Percentiles rank a stretch among this genome's conserved stretches.
These are phyloP conservation scores for Cladobotryum protrusum DNA, from an alignment of 2,329 filamentous ascomycete species.

Conservation along the genomic window DNA sequence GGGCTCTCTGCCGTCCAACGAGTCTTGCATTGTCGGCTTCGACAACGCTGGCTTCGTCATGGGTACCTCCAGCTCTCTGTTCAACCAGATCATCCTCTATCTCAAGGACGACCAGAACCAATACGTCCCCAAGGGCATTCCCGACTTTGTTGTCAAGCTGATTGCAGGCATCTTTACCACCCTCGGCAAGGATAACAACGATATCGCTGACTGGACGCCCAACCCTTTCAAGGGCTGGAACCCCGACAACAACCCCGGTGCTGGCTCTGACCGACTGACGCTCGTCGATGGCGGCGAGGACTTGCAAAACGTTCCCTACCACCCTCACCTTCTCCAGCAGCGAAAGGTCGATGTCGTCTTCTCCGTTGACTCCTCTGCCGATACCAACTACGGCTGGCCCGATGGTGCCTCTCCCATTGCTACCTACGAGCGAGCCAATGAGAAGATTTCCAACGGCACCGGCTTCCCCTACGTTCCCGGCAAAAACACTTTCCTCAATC, in stretches of 20 bases:
- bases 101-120: slow-evolving; percentile 42
- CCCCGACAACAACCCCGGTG: slow-evolving; percentile 34
- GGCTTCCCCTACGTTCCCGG: slow-evolving; percentile 55
- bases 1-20: slow-evolving; percentile 41
- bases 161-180: slow-evolving; percentile 44
- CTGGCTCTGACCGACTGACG: slow-evolving; percentile 50
- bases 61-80: slow-evolving; percentile 75
- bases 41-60: slow-evolving; percentile 76
- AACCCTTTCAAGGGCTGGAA: slow-evolving; percentile 56
- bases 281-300: slow-evolving; percentile 80
- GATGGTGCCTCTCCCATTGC: slow-evolving; percentile 53
- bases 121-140: slow-evolving; percentile 46
- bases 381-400: slow-evolving; percentile 52
- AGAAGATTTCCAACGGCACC: slow-evolving; percentile 43
- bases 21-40: slow-evolving; percentile 54
- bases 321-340: slow-evolving; percentile 49
- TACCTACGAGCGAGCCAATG: slow-evolving; percentile 49
- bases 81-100: slow-evolving; percentile 69
- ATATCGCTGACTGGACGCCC: slow-evolving; percentile 65
- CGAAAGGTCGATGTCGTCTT: slow-evolving; percentile 57
- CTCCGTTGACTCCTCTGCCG: slow-evolving; percentile 58
- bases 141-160: slow-evolving; percentile 36
- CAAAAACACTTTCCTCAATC: slow-evolving; percentile 48
- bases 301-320: slow-evolving; percentile 70
- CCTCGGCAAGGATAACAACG: slow-evolving; percentile 57